Conservation (phyloP, 1,139 yeast genomes). For the Keqinozyma sinolaborantium region DNA sequence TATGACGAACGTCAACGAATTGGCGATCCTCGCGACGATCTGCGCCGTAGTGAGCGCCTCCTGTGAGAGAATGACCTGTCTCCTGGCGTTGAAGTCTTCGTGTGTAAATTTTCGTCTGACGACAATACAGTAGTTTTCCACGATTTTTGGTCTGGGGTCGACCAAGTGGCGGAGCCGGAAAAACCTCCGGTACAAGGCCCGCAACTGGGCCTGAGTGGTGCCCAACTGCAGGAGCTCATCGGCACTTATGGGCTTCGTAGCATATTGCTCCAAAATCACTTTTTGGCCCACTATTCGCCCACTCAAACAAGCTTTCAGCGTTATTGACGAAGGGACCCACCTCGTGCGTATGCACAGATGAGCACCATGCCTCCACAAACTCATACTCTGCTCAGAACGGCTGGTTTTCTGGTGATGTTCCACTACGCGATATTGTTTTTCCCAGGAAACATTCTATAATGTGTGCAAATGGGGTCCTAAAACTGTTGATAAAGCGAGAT, state of each 20-base stretch:
- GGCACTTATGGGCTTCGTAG: background rate
- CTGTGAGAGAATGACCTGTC: slow-evolving; percentile 12
- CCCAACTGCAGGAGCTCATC: background rate
- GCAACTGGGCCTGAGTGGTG: background rate
- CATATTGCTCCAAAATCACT: background rate
- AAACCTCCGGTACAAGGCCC: slow-evolving; percentile 25
- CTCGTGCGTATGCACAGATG: too few relatives aligned
- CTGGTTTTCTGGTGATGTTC: background rate
- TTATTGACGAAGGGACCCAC: too few relatives aligned
- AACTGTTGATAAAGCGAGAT: background rate
- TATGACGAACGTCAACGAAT: slow-evolving; percentile 36
- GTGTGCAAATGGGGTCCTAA: background rate
- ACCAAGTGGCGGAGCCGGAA: slow-evolving; percentile 28
- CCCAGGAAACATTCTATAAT: background rate
- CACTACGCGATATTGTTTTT: background rate
- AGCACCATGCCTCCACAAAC: too few relatives aligned
- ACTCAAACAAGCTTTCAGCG: background rate
- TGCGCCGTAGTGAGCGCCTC: slow-evolving; percentile 10
- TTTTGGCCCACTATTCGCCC: background rate
- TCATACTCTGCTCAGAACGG: too few relatives aligned
- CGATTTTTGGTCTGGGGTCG: slow-evolving; percentile 11
- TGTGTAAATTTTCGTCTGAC: slow-evolving; percentile 23
- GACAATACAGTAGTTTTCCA: slow-evolving; percentile 15
- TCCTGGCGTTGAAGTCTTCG: slow-evolving; percentile 17
- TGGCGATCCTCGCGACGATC: slow-evolving; percentile 21